phyloP scores from a whole-genome alignment of 2,329 filamentous ascomycete species.

The Lithohypha guttulata region DNA sequence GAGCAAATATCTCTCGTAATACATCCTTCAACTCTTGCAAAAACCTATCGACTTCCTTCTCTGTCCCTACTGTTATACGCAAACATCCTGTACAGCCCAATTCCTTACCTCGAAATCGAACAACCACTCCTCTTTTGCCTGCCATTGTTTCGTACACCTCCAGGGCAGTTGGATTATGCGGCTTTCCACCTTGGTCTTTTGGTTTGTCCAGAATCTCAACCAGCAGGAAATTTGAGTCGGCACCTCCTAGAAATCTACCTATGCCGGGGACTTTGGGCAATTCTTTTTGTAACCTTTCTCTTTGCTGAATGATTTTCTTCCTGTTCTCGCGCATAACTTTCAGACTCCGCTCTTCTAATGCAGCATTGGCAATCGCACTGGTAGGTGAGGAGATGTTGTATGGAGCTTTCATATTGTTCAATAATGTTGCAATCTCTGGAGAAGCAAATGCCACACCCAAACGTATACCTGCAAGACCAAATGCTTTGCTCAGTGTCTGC shows the following conservation, averaged over 20 bases:
- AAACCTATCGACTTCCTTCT: conserved; percentile 71
- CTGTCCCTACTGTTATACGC: conserved; percentile 84
- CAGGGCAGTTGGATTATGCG: conserved; percentile 68
- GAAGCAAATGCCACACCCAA: conserved; percentile 77
- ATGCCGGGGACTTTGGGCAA: conserved; percentile 67
- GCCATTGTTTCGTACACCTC: conserved; percentile 76
- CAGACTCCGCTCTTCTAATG: conserved; percentile 57
- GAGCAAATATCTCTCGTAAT: conserved; percentile 38
- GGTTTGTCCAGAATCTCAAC: conserved; percentile 70
- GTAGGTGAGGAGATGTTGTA: conserved; percentile 93
- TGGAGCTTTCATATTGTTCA: conserved; percentile 90
- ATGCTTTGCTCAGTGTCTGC: conserved; percentile 97
- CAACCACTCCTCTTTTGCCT: conserved; percentile 78
- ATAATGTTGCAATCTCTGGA: conserved; percentile 60
- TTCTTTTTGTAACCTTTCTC: conserved; percentile 62
- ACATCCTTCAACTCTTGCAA: conserved; percentile 53
- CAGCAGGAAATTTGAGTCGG: conserved; percentile 77
- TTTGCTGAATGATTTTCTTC: conserved; percentile 60
- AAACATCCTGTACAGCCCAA: conserved; percentile 79
- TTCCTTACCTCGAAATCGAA: conserved; percentile 88
- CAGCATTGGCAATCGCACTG: conserved; percentile 65
- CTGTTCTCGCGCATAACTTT: conserved; percentile 61
- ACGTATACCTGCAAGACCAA: conserved; percentile 86
- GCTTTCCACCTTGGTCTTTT: conserved; percentile 46
- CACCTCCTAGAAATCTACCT: conserved; percentile 69